Conservation (phyloP, 2,329 filamentous ascomycete genomes). For the Tolypocladium sp. region DNA sequence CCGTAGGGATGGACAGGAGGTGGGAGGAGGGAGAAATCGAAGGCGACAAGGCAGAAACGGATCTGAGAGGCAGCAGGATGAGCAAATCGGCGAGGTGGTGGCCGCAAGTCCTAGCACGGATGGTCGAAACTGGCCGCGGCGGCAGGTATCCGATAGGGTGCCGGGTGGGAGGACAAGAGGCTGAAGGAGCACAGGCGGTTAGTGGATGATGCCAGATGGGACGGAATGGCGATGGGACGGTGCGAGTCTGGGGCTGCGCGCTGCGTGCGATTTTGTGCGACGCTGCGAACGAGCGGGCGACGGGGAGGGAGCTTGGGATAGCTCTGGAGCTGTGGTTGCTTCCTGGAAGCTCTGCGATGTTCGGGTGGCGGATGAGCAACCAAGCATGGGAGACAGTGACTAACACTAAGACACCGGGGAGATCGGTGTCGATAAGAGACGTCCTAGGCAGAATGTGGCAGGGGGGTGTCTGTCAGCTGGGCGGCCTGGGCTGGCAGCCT, state of each 20-base stretch:
- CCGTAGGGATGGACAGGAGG: not conserved
- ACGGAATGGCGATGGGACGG: not conserved
- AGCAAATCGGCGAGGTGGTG: slow-evolving; percentile 8
- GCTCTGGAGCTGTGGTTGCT: not conserved
- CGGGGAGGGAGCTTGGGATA: not conserved
- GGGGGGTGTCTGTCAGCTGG: not conserved
- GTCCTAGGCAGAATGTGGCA: not conserved
- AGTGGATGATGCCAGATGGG: slow-evolving; percentile 5
- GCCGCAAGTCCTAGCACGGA: slow-evolving; percentile 7
- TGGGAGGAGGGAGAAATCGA: not conserved
- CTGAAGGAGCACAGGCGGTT: slow-evolving; percentile 11
- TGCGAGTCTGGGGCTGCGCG: not conserved
- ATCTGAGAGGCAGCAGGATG: slow-evolving; percentile 6
- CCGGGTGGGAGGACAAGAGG: slow-evolving; percentile 11
- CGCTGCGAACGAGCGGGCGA: not conserved
- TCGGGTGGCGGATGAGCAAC: slow-evolving; percentile 1
- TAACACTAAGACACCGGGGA: slow-evolving; percentile 5
- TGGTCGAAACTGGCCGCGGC: slow-evolving; percentile 9
- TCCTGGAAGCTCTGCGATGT: slow-evolving; percentile 4
- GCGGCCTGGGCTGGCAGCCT: not conserved
- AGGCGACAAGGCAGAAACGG: slow-evolving; percentile 9
- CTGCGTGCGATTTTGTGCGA: not conserved
- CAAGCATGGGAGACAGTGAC: slow-evolving; percentile 1
- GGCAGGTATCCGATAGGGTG: slow-evolving; percentile 23
- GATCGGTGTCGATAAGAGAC: not conserved